These are phyloP conservation scores for Sporisorium scitamineum DNA, from an alignment of 1,284 basidiomycete species.

Conservation along the genomic window DNA sequence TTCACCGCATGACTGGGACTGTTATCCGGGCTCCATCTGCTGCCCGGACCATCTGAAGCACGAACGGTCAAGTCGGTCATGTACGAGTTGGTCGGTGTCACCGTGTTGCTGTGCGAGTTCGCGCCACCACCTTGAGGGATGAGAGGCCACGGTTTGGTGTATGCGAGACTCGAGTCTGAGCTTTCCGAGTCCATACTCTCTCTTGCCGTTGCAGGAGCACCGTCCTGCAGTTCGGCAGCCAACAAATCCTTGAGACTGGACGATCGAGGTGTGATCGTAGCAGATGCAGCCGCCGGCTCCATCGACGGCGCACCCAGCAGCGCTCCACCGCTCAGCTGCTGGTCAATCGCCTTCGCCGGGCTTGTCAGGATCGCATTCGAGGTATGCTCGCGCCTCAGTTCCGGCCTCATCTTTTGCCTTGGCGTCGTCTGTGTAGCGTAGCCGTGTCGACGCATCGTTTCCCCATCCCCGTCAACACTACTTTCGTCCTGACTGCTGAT, in stretches of 20 bases:
- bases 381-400: conserved; percentile 36
- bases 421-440: conserved; percentile 28
- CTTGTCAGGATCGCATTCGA: conserved; percentile 33
- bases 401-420: conserved; percentile 22
- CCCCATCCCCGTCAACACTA: not conserved
- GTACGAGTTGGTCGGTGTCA: conserved; percentile 50
- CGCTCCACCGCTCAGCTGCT: too few relatives aligned
- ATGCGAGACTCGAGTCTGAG: conserved; percentile 38
- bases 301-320: not conserved
- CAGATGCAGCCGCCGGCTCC: conserved; percentile 6
- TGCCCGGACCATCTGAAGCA: not conserved
- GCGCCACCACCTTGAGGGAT: not conserved
- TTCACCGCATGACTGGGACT: conserved; percentile 12
- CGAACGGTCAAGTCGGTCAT: conserved; percentile 13
- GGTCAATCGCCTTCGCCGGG: conserved; percentile 10
- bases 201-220: not conserved
- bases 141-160: conserved; percentile 44
- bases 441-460: not conserved
- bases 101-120: conserved; percentile 12
- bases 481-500: conserved; percentile 24
- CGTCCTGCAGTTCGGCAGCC: conserved; percentile 8
- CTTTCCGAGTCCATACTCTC: conserved; percentile 25
- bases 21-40: conserved; percentile 34
- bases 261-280: conserved; percentile 33
- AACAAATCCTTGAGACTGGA: conserved; percentile 40